These are phyloP conservation scores for Geum urbanum DNA, from an alignment of 306 rosid genomes.

Conservation along the genomic window DNA sequence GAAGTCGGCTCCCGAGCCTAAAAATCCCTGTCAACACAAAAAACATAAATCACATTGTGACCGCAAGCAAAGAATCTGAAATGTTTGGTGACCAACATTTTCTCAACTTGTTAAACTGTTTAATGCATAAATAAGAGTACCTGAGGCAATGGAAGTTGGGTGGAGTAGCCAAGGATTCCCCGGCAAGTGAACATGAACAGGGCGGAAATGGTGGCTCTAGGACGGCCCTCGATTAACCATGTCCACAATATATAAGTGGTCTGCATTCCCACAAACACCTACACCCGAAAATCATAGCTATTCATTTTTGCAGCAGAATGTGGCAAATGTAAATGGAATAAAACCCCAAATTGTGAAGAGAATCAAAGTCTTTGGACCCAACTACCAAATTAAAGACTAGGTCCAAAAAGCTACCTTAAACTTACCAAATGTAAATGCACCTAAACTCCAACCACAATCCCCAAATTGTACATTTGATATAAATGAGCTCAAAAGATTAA, in stretches of 20 bases:
- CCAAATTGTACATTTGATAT: not conserved
- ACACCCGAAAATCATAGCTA: not conserved
- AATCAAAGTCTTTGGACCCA: not conserved
- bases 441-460: not conserved
- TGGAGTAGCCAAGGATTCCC: constrained; percentile 83
- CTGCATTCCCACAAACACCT: constrained; percentile 95
- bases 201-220: constrained; percentile 72
- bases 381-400: not conserved
- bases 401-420: not conserved
- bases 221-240: constrained; percentile 87
- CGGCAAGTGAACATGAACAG: constrained; percentile 94
- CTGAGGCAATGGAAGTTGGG: constrained; percentile 94
- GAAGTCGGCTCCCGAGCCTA: constrained; percentile 87
- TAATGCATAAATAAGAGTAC: constrained; percentile 19
- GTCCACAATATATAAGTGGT: constrained; percentile 75
- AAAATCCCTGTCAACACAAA: constrained; percentile 49
- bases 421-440: not conserved
- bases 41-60: not conserved
- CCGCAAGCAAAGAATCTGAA: not conserved
- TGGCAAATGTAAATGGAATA: not conserved
- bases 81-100: not conserved
- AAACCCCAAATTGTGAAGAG: not conserved
- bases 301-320: not conserved
- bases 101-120: not conserved
- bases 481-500: not conserved